Percentiles rank a stretch among this genome's conserved stretches.
Evolutionary conservation across 2,329 filamentous ascomycete species (phyloP).

Genomic region (Biscogniauxia marginata): DNA sequence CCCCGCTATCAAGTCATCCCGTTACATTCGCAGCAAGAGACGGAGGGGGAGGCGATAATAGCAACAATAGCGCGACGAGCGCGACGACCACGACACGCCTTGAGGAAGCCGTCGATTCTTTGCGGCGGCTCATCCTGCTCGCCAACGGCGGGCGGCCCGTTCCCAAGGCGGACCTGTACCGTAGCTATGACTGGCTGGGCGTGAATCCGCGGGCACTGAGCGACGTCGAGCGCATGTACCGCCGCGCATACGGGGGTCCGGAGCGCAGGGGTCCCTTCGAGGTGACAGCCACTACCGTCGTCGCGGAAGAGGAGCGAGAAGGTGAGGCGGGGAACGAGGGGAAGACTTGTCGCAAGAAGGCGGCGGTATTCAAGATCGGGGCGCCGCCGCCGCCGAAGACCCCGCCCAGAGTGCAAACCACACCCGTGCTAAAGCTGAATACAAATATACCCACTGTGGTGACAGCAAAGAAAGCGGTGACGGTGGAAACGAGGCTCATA

Average conservation of each 20-base stretch:
- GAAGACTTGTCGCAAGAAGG: not conserved
- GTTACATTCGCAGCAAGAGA: not conserved
- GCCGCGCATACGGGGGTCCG: slow-evolving; percentile 52
- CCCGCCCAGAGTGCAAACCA: slow-evolving; percentile 18
- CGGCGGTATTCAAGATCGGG: slow-evolving; percentile 12
- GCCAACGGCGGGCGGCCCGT: slow-evolving; percentile 51
- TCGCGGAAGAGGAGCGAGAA: slow-evolving; percentile 11
- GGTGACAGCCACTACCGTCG: slow-evolving; percentile 27
- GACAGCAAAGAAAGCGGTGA: not conserved
- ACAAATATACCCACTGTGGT: slow-evolving; percentile 25
- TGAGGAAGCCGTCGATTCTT: slow-evolving; percentile 62
- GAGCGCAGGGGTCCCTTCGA: slow-evolving; percentile 47
- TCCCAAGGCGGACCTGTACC: slow-evolving; percentile 48
- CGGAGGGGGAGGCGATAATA: not conserved
- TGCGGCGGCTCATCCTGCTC: slow-evolving; percentile 60
- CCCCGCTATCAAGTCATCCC: slow-evolving; percentile 19
- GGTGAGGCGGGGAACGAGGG: slow-evolving; percentile 6
- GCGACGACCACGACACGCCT: slow-evolving; percentile 37
- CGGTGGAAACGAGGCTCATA: slow-evolving; percentile 15
- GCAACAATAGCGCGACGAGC: not conserved
- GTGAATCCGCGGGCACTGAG: slow-evolving; percentile 47
- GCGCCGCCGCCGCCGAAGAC: slow-evolving; percentile 15
- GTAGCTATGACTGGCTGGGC: slow-evolving; percentile 58
- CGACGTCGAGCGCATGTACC: slow-evolving; percentile 58
- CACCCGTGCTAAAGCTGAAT: slow-evolving; percentile 27